Base-by-base conservation (phyloP, 768 basidiomycete genomes). In the Strobilomyces dryophilus region DNA sequence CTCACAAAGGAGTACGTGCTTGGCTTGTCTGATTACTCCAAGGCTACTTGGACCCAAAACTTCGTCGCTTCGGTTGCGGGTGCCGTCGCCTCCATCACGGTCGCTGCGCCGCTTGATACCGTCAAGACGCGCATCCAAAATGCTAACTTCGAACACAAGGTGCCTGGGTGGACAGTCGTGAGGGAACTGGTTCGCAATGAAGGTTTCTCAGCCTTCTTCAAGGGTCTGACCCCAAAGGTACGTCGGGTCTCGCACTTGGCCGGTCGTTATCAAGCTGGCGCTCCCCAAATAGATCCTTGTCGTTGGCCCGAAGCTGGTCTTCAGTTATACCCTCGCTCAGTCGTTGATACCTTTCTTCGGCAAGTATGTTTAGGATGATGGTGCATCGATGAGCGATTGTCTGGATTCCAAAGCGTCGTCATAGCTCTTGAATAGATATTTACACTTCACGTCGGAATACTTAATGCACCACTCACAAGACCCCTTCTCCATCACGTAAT, bases 51-150 rank as follows among this genome's bases (percentile, higher is more conserved):
- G 93, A 76, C 75, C 10, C 94, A 99, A 73, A 99, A 99, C 77
- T 98, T 98, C 65, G 81, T 98, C 61, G 93, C 95, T 1, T 95
- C 93, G 12, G 80, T 98, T 53, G 88, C 86, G 5, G 95, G 95
- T 67, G 95, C 95, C 37, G 85, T 97, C 37, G 87, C 95, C 3
- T 95, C 92, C 31, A 98, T 99, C 66, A 92, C 92, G 9, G 84
- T 98, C 61, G 95, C 95, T 15, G 95, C 95, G 4, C 95, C 95
- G 0, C 85, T 99, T 11, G 95, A 98, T 62, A 87, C 86, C 35
- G 84, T 99, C 74, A 99, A 99, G 78, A 94, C 95, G 18, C 90
- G 95, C 26, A 97, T 99, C 55, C 95, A 99, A 70, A 97, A 98
- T 70, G 95, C 95, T 53, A 95, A 97, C 76, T 99, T 98, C 66